These are phyloP conservation scores for Magnusiomyces tetraspermus DNA, from an alignment of 1,139 yeast genomes.

Conservation along the genomic window DNA sequence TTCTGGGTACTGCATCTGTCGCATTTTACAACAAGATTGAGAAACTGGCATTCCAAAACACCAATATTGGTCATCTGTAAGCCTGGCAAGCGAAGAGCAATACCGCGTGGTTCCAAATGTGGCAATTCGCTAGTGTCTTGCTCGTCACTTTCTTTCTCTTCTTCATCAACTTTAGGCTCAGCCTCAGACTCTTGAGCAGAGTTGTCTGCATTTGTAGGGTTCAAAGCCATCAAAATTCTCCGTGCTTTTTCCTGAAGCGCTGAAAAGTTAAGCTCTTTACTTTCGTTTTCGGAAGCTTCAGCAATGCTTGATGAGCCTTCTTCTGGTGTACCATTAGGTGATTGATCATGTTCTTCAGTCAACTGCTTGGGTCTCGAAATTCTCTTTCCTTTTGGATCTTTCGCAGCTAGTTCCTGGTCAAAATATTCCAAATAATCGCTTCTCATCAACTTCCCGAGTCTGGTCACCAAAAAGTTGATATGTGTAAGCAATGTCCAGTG, in stretches of 20 bases:
- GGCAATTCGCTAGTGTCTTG: slow-evolving; percentile 12
- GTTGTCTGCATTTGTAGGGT: not conserved
- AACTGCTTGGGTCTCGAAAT: not conserved
- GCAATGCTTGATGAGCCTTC: slow-evolving; percentile 2
- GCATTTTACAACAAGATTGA: slow-evolving; percentile 33
- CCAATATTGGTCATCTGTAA: slow-evolving; percentile 29
- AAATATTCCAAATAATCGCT: slow-evolving; percentile 7
- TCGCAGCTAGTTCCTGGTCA: not conserved
- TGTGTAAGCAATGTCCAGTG: slow-evolving; percentile 28
- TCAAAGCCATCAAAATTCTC: slow-evolving; percentile 9
- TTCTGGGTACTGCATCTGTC: slow-evolving; percentile 32
- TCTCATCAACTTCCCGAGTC: slow-evolving; percentile 21
- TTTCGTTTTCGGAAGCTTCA: slow-evolving; percentile 5
- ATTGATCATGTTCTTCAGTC: not conserved
- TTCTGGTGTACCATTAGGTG: not conserved
- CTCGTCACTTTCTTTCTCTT: slow-evolving; percentile 6
- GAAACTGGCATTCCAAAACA: slow-evolving; percentile 30
- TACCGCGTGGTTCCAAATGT: slow-evolving; percentile 27
- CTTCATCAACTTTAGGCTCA: too few relatives aligned
- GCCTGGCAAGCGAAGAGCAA: slow-evolving; percentile 29
- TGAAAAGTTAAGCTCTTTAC: slow-evolving; percentile 15
- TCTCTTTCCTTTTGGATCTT: not conserved
- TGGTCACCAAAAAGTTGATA: slow-evolving; percentile 25
- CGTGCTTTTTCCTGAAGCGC: slow-evolving; percentile 16
- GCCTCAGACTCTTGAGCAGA: slow-evolving; percentile 3